Percentiles rank a stretch among this genome's conserved stretches.
Evolutionary conservation across 2,329 filamentous ascomycete genomes (phyloP).

Genomic region (Tolypocladium tundrense): DNA sequence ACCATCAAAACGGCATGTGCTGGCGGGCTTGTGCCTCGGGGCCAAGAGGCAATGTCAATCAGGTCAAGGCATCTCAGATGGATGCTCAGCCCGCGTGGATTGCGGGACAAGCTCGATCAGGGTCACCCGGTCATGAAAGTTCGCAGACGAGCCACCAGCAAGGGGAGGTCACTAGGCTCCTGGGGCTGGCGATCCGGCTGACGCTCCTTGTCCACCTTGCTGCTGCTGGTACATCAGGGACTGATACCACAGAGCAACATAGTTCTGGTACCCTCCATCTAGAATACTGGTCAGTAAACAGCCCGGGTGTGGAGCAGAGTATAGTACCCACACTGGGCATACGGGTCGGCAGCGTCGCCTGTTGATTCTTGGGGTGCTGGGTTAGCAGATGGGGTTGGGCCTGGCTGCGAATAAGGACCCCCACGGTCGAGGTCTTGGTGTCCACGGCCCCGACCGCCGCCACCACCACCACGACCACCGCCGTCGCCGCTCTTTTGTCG

Average conservation of each 20-base stretch:
- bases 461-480: conserved; percentile 32
- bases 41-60: conserved; percentile 19
- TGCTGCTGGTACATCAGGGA: conserved; percentile 41
- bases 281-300: conserved; percentile 11
- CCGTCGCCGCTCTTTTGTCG: conserved; percentile 44
- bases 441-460: conserved; percentile 29
- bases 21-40: conserved; percentile 13
- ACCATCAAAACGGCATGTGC: conserved; percentile 17
- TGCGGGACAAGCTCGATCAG: conserved; percentile 16
- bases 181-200: conserved; percentile 23
- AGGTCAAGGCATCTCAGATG: conserved; percentile 22
- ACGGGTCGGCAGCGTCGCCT: conserved; percentile 52
- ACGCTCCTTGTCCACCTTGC: conserved; percentile 25
- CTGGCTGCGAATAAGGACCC: conserved; percentile 39
- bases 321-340: conserved; percentile 58
- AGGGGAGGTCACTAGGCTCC: conserved; percentile 25
- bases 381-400: conserved; percentile 31
- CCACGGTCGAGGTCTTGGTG: conserved; percentile 46
- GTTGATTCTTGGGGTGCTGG: conserved; percentile 32
- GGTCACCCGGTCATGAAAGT: conserved; percentile 22
- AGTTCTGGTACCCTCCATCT: conserved; percentile 76
- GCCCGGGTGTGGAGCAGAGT: not conserved
- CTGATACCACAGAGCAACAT: conserved; percentile 72
- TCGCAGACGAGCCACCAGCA: conserved; percentile 6
- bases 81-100: conserved; percentile 2